phyloP scores from a whole-genome alignment of 768 basidiomycete genomes.

The Panaeolus papilionaceus region DNA sequence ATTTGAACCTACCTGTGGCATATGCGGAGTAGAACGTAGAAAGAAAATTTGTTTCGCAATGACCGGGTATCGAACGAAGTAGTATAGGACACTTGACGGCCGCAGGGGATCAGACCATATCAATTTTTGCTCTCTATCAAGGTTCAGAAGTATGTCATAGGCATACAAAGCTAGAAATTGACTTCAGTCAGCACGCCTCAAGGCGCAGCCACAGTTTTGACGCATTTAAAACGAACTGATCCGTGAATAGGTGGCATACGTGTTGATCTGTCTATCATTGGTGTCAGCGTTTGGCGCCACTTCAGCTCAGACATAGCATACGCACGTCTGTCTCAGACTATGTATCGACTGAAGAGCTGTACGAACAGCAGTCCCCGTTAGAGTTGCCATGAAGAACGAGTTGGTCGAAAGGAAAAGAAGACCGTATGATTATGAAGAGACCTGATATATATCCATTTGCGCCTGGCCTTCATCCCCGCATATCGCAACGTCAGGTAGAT shows the following conservation, averaged over 20 bases:
- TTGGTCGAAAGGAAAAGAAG: neutral
- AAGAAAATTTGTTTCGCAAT: slow-evolving; percentile 4
- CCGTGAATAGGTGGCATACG: slow-evolving; percentile 3
- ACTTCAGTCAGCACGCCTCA: neutral
- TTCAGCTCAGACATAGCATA: neutral
- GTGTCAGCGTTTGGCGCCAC: neutral
- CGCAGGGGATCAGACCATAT: neutral
- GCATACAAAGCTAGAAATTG: neutral
- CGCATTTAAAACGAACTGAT: neutral
- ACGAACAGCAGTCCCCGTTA: neutral
- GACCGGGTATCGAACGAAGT: slow-evolving; percentile 9
- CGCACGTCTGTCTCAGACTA: slow-evolving; percentile 5
- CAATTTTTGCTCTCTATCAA: neutral
- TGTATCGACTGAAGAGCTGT: neutral
- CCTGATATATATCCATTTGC: neutral
- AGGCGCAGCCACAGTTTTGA: neutral
- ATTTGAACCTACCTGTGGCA: neutral
- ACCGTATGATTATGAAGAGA: neutral
- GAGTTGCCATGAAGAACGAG: neutral
- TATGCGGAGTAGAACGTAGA: neutral
- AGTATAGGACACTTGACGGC: neutral
- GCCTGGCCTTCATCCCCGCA: neutral
- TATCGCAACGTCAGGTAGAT: neutral
- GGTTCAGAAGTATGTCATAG: neutral
- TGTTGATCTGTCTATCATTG: neutral